Conservation (phyloP, 352 stramenopile species). For the Phytophthora multivora region DNA sequence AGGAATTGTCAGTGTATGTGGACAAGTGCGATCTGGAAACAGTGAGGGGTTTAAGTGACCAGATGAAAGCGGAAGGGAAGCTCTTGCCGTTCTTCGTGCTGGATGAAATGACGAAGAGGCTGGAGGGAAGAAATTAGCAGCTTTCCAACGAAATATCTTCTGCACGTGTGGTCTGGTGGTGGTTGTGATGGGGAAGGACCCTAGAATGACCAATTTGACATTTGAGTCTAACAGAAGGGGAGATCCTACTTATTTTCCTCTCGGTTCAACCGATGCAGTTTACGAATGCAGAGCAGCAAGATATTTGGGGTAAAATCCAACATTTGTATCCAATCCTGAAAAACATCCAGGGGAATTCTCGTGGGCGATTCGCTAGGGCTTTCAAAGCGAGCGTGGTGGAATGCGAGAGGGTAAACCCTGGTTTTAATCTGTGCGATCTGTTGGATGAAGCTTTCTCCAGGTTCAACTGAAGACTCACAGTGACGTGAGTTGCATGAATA, state of each 20-base stretch:
- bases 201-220: slow-evolving; percentile 11
- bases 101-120: slow-evolving; percentile 4
- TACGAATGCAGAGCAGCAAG: not conserved
- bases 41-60: not conserved
- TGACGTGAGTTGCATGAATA: not conserved
- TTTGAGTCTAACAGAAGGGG: not conserved
- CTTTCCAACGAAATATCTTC: slow-evolving; percentile 41
- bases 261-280: slow-evolving; percentile 3
- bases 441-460: slow-evolving; percentile 1
- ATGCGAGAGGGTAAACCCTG: not conserved
- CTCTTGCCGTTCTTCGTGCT: slow-evolving; percentile 15
- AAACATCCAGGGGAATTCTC: slow-evolving; percentile 5
- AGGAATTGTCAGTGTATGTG: not conserved
- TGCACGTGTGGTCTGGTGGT: slow-evolving; percentile 29
- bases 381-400: slow-evolving; percentile 5
- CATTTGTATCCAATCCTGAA: not conserved
- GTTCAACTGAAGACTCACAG: not conserved
- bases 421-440: not conserved
- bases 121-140: slow-evolving; percentile 12
- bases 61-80: slow-evolving; percentile 1
- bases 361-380: slow-evolving; percentile 7
- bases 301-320: not conserved
- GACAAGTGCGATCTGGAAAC: slow-evolving; percentile 1
- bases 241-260: not conserved
- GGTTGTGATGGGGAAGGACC: slow-evolving; percentile 31